Evolutionary conservation across 2,329 filamentous ascomycete genomes (phyloP), one percentile per base, ranked within the genome.

Genomic region (Aureobasidium sp.): DNA sequence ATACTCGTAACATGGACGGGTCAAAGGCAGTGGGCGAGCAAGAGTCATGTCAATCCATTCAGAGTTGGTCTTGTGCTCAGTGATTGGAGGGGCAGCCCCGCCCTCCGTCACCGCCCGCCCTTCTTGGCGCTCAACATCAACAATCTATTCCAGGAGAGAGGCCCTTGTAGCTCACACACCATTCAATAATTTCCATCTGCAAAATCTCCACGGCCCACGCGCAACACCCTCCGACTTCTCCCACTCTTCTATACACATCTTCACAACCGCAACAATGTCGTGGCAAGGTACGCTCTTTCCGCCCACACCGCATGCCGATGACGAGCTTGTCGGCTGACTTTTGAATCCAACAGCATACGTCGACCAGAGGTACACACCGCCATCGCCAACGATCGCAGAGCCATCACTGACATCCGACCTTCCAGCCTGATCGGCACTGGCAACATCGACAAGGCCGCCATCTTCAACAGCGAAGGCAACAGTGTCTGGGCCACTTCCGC

Each of bases 361-460:
- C 74, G 83, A 86, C 74, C 76, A 78, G 66, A 86, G 83, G 84
- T 86, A 83, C 27, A 44, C 41, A 20, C 20, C 22, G 29, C 49
- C n/a, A 55, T 51, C 29, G 29, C 27, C 14, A 44, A 29, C 11
- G 15, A 12, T 12, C 15, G 8, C 34, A 27, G 15, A 34, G 2
- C 11, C 36, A 48, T 41, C 37, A 39, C 42, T 64, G 34, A 60
- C 27, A 49, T 1, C 8, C 20, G 60, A 39, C 42, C 62, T 36
- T 42, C 69, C 73, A 96, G 91, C 84, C 85, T 96, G 71, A 84
- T 95, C 72, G 87, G 82, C 78, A 87, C 83, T 70, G 87, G 87
- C 72, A 87, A 92, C 74, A 78, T 96, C 72, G 88, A 94, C 80
- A 87, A 91, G 80, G 91, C 84, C 70, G 89, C 89, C 73, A 91